A percentile compares a stretch with the other conserved stretches of the same genome.
These are phyloP conservation scores for Trichoderma sp. DNA, from an alignment of 2,329 filamentous ascomycete species.

Conservation along the genomic window DNA sequence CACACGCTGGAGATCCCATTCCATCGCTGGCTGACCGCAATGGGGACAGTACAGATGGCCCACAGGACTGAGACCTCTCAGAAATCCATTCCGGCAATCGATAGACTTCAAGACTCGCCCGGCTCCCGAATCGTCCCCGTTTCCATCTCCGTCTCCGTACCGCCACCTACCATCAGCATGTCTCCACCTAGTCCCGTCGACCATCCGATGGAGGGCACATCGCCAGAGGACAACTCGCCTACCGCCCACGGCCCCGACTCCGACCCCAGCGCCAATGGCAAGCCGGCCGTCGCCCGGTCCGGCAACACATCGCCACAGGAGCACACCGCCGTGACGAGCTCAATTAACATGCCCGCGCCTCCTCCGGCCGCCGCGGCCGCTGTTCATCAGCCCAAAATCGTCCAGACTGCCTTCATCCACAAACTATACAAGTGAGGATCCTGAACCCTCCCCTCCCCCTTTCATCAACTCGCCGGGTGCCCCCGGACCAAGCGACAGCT, in stretches of 20 bases:
- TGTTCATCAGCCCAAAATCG: conserved; percentile 92
- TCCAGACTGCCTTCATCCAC: conserved; percentile 98
- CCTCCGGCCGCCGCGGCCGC: conserved; percentile 65
- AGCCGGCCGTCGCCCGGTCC: conserved; percentile 36
- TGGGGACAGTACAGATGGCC: conserved; percentile 52
- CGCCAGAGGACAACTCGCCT: conserved; percentile 49
- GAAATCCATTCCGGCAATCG: conserved; percentile 43
- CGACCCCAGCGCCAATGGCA: conserved; percentile 44
- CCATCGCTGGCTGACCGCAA: conserved; percentile 31
- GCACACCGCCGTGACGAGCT: conserved; percentile 31
- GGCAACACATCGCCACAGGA: conserved; percentile 44
- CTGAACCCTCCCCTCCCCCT: background rate
- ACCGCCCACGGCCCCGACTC: conserved; percentile 49
- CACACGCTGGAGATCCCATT: background rate
- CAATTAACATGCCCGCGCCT: conserved; percentile 52
- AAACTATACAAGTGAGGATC: conserved; percentile 89
- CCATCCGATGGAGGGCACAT: conserved; percentile 64
- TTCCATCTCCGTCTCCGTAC: conserved; percentile 37
- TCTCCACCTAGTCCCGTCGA: conserved; percentile 59
- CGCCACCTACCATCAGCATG: conserved; percentile 57
- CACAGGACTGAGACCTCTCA: conserved; percentile 54
- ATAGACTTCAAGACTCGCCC: conserved; percentile 48
- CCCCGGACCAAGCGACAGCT: background rate
- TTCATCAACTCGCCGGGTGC: background rate
- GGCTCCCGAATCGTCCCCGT: conserved; percentile 59